Percentiles rank a stretch among this genome's conserved stretches.
Evolutionary conservation across 192 early-diverging fungal species (phyloP).

Genomic region (Mortierella alpina): DNA sequence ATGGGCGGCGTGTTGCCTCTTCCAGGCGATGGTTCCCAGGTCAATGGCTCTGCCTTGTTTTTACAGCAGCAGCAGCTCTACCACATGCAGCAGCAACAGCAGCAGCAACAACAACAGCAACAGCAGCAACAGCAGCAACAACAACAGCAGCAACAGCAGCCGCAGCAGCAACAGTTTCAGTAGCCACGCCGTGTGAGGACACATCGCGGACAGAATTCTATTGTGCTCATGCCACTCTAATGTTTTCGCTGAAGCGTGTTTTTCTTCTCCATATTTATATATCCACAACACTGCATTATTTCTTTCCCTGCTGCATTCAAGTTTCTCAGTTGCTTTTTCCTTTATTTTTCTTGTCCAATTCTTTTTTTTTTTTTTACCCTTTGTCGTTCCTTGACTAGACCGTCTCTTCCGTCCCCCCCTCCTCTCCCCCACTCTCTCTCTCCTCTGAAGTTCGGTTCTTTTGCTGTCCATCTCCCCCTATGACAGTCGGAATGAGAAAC

Average conservation of each 20-base stretch:
- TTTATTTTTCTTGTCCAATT: not conserved
- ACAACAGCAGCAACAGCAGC: not conserved
- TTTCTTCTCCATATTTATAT: slow-evolving; percentile 1
- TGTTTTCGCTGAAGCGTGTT: slow-evolving; percentile 1
- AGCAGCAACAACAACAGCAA: slow-evolving; percentile 24
- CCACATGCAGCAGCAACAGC: slow-evolving; percentile 27
- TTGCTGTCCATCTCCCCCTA: no score
- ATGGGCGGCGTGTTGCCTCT: slow-evolving; percentile 13
- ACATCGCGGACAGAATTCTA: not conserved
- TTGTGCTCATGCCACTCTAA: not conserved
- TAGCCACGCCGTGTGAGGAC: not conserved
- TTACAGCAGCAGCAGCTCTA: slow-evolving; percentile 37
- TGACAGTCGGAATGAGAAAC: no score
- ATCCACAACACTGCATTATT: slow-evolving; percentile 6
- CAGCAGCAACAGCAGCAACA: slow-evolving; percentile 20
- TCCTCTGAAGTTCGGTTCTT: not conserved
- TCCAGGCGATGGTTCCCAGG: slow-evolving; percentile 15
- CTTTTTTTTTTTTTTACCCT: slow-evolving; percentile 16
- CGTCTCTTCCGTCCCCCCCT: not conserved
- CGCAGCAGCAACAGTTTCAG: not conserved
- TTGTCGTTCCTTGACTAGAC: not conserved
- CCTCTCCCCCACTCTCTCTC: slow-evolving; percentile 7
- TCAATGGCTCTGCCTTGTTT: slow-evolving; percentile 24
- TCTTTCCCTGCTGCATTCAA: not conserved
- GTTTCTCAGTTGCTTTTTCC: not conserved